Conservation (phyloP, 176 grass and related monocot genomes). For the Guadua angustifolia region DNA sequence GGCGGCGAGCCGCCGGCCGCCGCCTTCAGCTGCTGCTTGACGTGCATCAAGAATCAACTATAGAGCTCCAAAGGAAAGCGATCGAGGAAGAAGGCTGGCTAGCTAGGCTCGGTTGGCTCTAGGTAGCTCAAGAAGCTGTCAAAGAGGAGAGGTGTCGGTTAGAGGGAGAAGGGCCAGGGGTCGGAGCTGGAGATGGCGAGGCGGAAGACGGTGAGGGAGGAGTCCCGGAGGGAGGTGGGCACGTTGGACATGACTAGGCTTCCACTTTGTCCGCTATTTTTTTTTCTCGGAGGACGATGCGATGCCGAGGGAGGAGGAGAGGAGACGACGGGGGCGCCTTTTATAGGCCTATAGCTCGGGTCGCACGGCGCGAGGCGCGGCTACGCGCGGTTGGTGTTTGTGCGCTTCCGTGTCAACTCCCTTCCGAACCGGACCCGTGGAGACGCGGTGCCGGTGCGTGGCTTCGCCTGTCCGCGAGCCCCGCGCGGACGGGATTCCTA, state of each 20-base stretch:
- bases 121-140: background rate
- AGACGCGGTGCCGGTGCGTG: background rate
- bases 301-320: background rate
- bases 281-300: background rate
- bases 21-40: background rate
- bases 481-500: background rate
- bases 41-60: background rate
- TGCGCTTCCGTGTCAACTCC: background rate
- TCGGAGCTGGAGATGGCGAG: slow-evolving; percentile 78
- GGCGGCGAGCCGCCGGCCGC: background rate
- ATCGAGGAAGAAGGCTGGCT: background rate
- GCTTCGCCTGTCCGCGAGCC: no score
- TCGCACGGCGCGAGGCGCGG: no score
- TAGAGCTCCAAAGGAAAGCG: background rate
- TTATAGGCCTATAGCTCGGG: slow-evolving; percentile 25
- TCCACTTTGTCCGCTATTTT: background rate
- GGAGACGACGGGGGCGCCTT: slow-evolving; percentile 1
- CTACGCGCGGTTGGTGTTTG: background rate
- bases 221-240: slow-evolving; percentile 68
- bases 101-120: background rate
- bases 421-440: background rate
- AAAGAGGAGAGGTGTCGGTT: background rate
- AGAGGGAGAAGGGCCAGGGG: slow-evolving; percentile 60
- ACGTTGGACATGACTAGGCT: slow-evolving; percentile 71
- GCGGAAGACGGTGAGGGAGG: slow-evolving; percentile 79